A percentile compares a stretch with the other conserved stretches of the same genome.
Conservation (phyloP, 1,284 basidiomycete species). For the Papiliotrema terrestris region DNA sequence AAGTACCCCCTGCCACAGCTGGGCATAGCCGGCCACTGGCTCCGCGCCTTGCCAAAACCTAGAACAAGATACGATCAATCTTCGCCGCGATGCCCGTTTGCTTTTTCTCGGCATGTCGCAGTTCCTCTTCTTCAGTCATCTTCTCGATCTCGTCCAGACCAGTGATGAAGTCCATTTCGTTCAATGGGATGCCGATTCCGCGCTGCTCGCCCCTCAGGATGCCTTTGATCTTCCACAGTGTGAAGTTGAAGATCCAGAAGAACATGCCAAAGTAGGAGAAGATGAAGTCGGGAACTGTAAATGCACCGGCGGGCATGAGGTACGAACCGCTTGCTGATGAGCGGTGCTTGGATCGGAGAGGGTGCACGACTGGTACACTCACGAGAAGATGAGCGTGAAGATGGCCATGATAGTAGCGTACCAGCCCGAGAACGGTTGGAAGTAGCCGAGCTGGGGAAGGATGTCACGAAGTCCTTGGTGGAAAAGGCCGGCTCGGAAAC, state of each 20-base stretch:
- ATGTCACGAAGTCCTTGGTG: slow-evolving; percentile 20
- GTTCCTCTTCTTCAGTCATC: neutral
- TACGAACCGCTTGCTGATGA: slow-evolving; percentile 13
- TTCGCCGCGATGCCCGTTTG: too few species aligned
- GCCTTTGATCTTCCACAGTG: slow-evolving; percentile 1
- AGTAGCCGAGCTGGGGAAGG: slow-evolving; percentile 6
- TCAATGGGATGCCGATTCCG: neutral
- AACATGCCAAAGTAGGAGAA: slow-evolving; percentile 18
- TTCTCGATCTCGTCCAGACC: slow-evolving; percentile 8
- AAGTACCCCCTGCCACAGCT: too few species aligned
- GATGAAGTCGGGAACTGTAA: slow-evolving; percentile 23
- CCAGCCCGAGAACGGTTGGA: slow-evolving; percentile 25
- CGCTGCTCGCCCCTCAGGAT: neutral
- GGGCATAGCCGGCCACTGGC: too few species aligned
- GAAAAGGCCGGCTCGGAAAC: slow-evolving; percentile 29
- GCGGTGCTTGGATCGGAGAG: too few species aligned
- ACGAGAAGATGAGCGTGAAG: slow-evolving; percentile 12
- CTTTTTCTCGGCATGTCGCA: too few species aligned
- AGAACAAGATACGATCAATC: too few species aligned
- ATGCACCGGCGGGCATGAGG: slow-evolving; percentile 23
- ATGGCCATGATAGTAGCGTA: slow-evolving; percentile 23
- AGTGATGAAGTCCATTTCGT: slow-evolving; percentile 6
- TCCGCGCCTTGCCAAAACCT: too few species aligned
- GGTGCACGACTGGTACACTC: slow-evolving; percentile 2
- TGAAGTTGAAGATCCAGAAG: slow-evolving; percentile 2